Conservation (phyloP, 768 basidiomycete species). For the Russula virescens region DNA sequence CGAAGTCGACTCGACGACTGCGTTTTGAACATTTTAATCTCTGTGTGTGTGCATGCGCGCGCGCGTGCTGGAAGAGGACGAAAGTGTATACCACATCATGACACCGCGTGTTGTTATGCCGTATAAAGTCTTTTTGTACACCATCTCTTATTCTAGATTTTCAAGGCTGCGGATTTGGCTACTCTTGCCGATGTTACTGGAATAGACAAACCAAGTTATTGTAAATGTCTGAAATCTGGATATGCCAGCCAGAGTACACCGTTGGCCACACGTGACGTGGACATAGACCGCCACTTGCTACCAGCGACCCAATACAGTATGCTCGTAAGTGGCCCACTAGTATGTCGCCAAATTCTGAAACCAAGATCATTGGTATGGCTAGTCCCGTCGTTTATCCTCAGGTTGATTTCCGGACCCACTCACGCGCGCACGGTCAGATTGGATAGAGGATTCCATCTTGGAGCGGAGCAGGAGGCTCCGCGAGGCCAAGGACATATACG, state of each 20-base stretch:
- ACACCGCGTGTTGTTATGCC: constrained; percentile 12
- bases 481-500: constrained; percentile 44
- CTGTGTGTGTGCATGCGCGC: neutral
- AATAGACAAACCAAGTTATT: too few species aligned
- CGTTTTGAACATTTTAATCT: constrained; percentile 28
- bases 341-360: constrained; percentile 11
- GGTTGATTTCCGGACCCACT: neutral
- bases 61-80: constrained; percentile 5
- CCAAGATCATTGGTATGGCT: constrained; percentile 10
- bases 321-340: neutral
- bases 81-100: constrained; percentile 16
- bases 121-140: constrained; percentile 16
- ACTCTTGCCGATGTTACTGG: too few species aligned
- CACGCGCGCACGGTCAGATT: constrained; percentile 48
- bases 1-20: constrained; percentile 89
- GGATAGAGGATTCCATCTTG: constrained; percentile 92
- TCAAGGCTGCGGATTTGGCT: neutral
- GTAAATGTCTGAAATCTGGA: too few species aligned
- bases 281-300: neutral
- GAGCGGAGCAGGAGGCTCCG: constrained; percentile 78
- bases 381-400: neutral
- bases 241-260: too few species aligned
- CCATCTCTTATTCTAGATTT: constrained; percentile 19
- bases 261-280: constrained; percentile 6
- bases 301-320: neutral